Base-by-base conservation (phyloP, 1,139 yeast species). In the Torulaspora globosa region DNA sequence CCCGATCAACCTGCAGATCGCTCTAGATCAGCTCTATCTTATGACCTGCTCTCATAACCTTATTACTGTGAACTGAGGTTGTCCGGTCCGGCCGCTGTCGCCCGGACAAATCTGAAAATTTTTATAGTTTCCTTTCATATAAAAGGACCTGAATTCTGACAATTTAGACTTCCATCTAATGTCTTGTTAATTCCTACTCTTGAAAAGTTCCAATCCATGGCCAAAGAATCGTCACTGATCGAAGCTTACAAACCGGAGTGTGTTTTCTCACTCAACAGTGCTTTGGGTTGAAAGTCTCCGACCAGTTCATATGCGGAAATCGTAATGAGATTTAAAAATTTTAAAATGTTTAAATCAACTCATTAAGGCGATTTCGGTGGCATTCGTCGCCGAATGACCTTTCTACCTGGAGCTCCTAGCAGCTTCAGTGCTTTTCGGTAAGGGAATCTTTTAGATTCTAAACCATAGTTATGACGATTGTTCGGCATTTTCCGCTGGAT, bases 201-300 rank as follows among this genome's bases (percentile, higher is more conserved):
- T 24, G 21, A 11, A 48, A 28, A 33, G 19, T 30, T 38, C 51
- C 58, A 54, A 55, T 56, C 64, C 67, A 66, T 63, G 75, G 66
- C 66, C 79, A 70, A 83, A 83, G 87, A 84, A 80, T 83, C 84
- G 89, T 81, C 80, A 60, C 63, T 44, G 65, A 58, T 80, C 92
- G 82, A 84, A 83, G 90, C 85, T 69, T 71, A 70, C 90, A 74
- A 57, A 80, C 75, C 74, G 70, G 62, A 47, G 53, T 50, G 50
- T 39, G 50, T 39, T 24, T 24, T 30, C 34, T 39, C 50, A 58
- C 59, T 49, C 65, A 56, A 34, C 47, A 53, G 66, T 66, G 88
- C 89, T 83, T 84, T 79, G 92, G 94, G 94, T 54, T 41, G 92
- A 84, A 84, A 84, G 94, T 84, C 94, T 84, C 92, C 94, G 83